Conservation (phyloP, 73 alveolate species). For the Chromera velia region DNA sequence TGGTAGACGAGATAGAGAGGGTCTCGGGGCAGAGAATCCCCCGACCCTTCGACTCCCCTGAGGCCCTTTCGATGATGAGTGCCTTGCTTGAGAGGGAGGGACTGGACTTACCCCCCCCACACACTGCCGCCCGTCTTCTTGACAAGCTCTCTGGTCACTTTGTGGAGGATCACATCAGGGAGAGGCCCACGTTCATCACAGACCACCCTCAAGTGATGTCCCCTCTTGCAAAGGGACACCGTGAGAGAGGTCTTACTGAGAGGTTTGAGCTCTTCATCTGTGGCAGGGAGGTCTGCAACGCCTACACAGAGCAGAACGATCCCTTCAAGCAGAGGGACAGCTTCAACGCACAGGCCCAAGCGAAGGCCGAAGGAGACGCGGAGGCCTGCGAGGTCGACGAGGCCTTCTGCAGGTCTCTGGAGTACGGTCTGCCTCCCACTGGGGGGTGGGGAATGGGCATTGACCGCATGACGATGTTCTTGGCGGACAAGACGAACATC, state of each 20-base stretch:
- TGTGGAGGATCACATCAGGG: slow-evolving; percentile 81
- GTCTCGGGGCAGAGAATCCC: slow-evolving; percentile 45
- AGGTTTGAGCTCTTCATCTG: slow-evolving; percentile 85
- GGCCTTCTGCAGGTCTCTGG: slow-evolving; percentile 77
- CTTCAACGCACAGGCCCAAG: slow-evolving; percentile 76
- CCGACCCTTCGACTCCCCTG: background rate
- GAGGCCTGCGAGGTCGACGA: slow-evolving; percentile 87
- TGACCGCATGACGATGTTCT: slow-evolving; percentile 88
- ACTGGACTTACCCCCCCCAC: slow-evolving; percentile 30
- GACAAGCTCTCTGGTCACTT: slow-evolving; percentile 81
- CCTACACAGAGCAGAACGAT: slow-evolving; percentile 90
- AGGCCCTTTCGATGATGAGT: background rate
- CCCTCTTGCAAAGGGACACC: slow-evolving; percentile 97
- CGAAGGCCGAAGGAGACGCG: slow-evolving; percentile 81
- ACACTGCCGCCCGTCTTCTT: slow-evolving; percentile 19
- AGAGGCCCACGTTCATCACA: slow-evolving; percentile 87
- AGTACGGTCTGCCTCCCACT: slow-evolving; percentile 94
- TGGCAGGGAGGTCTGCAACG: slow-evolving; percentile 79
- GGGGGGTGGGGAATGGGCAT: slow-evolving; percentile 91
- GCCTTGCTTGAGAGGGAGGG: slow-evolving; percentile 10
- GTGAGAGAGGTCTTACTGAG: slow-evolving; percentile 83
- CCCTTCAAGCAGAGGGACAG: slow-evolving; percentile 80
- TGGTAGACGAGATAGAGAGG: slow-evolving; percentile 92
- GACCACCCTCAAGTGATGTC: slow-evolving; percentile 96
- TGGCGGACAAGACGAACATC: slow-evolving; percentile 81